Evolutionary conservation across 768 basidiomycete species (phyloP), one percentile per base, ranked within the genome.

Genomic region (Pisolithus tinctorius): DNA sequence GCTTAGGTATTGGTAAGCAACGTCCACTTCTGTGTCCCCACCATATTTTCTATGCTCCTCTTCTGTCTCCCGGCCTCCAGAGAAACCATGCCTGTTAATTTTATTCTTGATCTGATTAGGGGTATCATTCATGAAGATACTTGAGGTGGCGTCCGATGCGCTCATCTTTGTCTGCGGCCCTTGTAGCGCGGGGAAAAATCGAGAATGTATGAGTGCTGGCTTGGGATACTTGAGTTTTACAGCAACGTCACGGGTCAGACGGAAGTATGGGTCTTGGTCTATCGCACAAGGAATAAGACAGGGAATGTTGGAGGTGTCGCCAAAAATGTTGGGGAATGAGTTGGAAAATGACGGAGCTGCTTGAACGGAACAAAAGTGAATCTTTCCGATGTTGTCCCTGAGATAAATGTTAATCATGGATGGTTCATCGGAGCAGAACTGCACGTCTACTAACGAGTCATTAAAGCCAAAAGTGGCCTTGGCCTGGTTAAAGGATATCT

Each of bases 141-240:
- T 89, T 57, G 86, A 89, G 70, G 93, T 95, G 20, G 82, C 74
- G 68, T 95, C 87, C 46, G 90, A 93, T 4, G 96, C 96, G 67
- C 93, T 96, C 96, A 99, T 99, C 74, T 99, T 99, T 34, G 93
- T 95, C 69, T 96, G 93, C 2, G 96, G 89, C 40, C 96, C 96
- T 69, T 97, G 95, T 9, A 99, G 78, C 4, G 96, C 94, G 10
- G 96, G 96, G 74, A 99, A 95, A 78, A 99, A 99, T 63, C 95
- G 95, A 44, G 94, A 81, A 69, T 98, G 93, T 45, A 99, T 73
- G 25, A 97, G 80, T 2, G 88, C 72, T 2, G 96, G 96, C 68
- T 99, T 99, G 40, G 86, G 92, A 73, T 95, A 96, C 69, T 92
- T 95, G 61, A 99, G 81, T 63, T 91, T 91, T 58, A 80, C 81